Evolutionary conservation across 768 basidiomycete species (phyloP).

Genomic region (Cyclocybe cylindracea): DNA sequence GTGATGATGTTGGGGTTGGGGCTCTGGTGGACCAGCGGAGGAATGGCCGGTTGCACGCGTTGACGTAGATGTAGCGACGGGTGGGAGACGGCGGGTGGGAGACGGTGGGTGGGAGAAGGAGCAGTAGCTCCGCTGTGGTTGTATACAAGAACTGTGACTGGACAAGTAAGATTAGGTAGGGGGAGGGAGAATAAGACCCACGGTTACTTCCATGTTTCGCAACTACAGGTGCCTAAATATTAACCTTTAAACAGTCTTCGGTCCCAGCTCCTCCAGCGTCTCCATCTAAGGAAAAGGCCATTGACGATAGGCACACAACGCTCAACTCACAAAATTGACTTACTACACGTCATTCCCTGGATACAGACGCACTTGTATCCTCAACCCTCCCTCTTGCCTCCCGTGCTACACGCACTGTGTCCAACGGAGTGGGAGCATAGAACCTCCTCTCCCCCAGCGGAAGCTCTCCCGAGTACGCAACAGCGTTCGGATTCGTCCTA

Average conservation of each 20-base stretch:
- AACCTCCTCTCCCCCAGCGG: constrained; percentile 54
- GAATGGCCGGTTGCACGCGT: constrained; percentile 67
- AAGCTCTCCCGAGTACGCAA: constrained; percentile 60
- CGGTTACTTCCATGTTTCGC: no score
- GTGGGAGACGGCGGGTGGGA: no score
- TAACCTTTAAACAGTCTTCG: no score
- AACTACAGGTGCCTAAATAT: no score
- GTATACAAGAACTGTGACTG: no score
- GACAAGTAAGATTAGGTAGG: no score
- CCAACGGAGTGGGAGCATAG: constrained; percentile 53
- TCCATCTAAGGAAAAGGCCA: constrained; percentile 32
- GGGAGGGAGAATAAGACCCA: no score
- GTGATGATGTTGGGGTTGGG: constrained; percentile 65
- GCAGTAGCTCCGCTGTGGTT: no score
- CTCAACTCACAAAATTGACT: constrained; percentile 6
- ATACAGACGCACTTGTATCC: constrained; percentile 56
- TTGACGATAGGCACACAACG: background rate
- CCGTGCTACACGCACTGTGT: constrained; percentile 42
- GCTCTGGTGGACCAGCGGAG: constrained; percentile 62
- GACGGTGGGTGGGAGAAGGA: no score
- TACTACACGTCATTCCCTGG: constrained; percentile 55
- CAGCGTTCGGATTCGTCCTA: constrained; percentile 48
- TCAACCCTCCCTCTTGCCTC: constrained; percentile 39
- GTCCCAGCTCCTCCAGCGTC: constrained; percentile 61
- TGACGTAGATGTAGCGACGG: constrained; percentile 48